Conservation (phyloP, 164 flowering plant genomes). For the Nymphaea thermarum region DNA sequence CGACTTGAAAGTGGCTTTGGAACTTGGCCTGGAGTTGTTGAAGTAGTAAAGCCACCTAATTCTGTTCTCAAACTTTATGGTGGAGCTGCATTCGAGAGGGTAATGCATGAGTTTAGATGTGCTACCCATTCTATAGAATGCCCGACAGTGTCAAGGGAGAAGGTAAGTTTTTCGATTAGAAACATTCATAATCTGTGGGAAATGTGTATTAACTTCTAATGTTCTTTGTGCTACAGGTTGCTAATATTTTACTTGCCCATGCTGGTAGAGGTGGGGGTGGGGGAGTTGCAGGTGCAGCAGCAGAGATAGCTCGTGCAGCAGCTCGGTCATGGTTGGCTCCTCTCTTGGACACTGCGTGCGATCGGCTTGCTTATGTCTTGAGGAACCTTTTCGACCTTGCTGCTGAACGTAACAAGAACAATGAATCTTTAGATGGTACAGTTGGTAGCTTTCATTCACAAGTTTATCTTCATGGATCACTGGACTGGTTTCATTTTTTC, state of each 20-base stretch:
- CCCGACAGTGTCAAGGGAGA: slow-evolving; percentile 85
- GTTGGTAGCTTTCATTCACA: neutral
- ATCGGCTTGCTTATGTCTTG: slow-evolving; percentile 90
- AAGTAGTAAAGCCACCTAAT: slow-evolving; percentile 74
- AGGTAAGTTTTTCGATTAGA: slow-evolving; percentile 30
- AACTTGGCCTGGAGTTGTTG: slow-evolving; percentile 86
- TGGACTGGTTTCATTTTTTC: neutral
- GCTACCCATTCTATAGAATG: slow-evolving; percentile 94
- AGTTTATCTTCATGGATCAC: neutral
- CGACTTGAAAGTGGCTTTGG: slow-evolving; percentile 70
- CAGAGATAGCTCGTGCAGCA: slow-evolving; percentile 94
- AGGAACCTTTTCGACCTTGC: slow-evolving; percentile 84
- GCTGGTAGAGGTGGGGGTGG: slow-evolving; percentile 83
- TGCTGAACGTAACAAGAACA: slow-evolving; percentile 51
- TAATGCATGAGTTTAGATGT: slow-evolving; percentile 88
- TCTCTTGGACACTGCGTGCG: slow-evolving; percentile 89
- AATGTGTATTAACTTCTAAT: too few species aligned
- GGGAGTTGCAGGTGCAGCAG: slow-evolving; percentile 78
- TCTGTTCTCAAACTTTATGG: slow-evolving; percentile 89
- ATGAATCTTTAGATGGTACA: slow-evolving; percentile 21
- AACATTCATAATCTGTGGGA: neutral
- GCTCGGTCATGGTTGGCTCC: slow-evolving; percentile 95
- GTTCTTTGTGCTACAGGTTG: slow-evolving; percentile 45
- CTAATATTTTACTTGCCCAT: slow-evolving; percentile 95
- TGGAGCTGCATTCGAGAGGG: slow-evolving; percentile 99